A percentile compares a stretch with the other conserved stretches of the same genome.
Conservation (phyloP, 2,329 filamentous ascomycete species). For the Trichoderma koningii region DNA sequence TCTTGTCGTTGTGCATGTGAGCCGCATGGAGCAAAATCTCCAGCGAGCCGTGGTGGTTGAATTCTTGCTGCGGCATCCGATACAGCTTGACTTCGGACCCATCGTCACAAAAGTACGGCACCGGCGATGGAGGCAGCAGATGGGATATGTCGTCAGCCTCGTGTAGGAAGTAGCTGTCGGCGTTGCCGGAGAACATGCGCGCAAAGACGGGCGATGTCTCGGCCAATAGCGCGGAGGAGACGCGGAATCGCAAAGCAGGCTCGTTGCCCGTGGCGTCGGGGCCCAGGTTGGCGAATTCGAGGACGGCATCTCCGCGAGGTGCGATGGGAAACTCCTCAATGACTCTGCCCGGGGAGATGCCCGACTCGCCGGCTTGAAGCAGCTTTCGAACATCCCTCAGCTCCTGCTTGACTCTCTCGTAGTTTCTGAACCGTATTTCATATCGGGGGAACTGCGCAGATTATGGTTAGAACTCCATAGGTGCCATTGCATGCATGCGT, state of each 20-base stretch:
- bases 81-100: constrained; percentile 50
- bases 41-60: constrained; percentile 46
- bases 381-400: constrained; percentile 45
- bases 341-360: constrained; percentile 43
- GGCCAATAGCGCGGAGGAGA: constrained; percentile 53
- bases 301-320: constrained; percentile 50
- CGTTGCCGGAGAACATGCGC: constrained; percentile 46
- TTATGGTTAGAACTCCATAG: background rate
- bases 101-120: constrained; percentile 45
- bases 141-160: constrained; percentile 43
- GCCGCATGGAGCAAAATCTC: constrained; percentile 54
- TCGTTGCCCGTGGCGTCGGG: constrained; percentile 38
- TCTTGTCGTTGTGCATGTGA: constrained; percentile 50
- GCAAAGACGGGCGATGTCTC: constrained; percentile 56
- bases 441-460: constrained; percentile 46
- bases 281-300: constrained; percentile 53
- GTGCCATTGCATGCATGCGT: too few species aligned
- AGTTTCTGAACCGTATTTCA: constrained; percentile 52
- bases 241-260: constrained; percentile 52
- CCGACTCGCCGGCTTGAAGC: constrained; percentile 45
- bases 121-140: constrained; percentile 42
- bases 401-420: constrained; percentile 48
- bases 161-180: constrained; percentile 38
- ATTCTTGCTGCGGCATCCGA: constrained; percentile 55
- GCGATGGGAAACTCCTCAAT: constrained; percentile 49